Percentiles rank a stretch among this genome's conserved stretches.
These are phyloP conservation scores for Daldinia bambusicola DNA, from an alignment of 495 filamentous ascomycete species.

Conservation along the genomic window DNA sequence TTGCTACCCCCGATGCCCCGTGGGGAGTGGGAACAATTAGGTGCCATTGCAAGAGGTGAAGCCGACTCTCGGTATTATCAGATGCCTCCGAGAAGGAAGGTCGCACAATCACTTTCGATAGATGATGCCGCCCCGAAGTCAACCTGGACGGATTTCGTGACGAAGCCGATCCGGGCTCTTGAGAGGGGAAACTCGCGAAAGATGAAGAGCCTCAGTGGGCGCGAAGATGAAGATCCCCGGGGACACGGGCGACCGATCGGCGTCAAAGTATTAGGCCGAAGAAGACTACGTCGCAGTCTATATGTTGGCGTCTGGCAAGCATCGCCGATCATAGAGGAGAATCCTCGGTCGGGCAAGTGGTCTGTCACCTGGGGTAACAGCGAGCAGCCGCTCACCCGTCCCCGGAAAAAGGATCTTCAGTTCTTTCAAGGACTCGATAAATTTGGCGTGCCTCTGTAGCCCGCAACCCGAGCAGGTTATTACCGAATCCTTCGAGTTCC, in stretches of 20 bases:
- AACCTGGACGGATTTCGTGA: constrained; percentile 41
- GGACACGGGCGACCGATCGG: constrained; percentile 46
- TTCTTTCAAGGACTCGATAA: constrained; percentile 48
- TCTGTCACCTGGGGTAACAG: constrained; percentile 51
- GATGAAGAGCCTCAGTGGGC: constrained; percentile 51
- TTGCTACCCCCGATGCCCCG: constrained; percentile 78
- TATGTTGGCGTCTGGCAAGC: constrained; percentile 50
- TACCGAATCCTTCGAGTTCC: not conserved
- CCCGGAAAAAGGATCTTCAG: constrained; percentile 32
- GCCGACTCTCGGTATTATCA: constrained; percentile 52
- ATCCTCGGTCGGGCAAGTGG: constrained; percentile 41
- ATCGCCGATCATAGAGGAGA: constrained; percentile 46
- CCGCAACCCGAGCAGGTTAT: not conserved
- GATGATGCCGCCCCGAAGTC: not conserved
- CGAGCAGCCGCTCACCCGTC: constrained; percentile 19
- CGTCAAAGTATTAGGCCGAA: constrained; percentile 35
- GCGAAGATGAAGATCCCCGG: constrained; percentile 51
- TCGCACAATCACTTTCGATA: constrained; percentile 24
- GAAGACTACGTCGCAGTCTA: constrained; percentile 46
- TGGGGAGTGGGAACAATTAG: constrained; percentile 71
- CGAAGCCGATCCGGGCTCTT: constrained; percentile 36
- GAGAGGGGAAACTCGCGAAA: constrained; percentile 39
- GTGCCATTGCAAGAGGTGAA: constrained; percentile 66
- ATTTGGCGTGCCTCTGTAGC: constrained; percentile 16
- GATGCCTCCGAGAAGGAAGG: constrained; percentile 45